A percentile compares a stretch with the other conserved stretches of the same genome.
phyloP scores from a whole-genome alignment of 306 rosid genomes.

The Dryas drummondii region DNA sequence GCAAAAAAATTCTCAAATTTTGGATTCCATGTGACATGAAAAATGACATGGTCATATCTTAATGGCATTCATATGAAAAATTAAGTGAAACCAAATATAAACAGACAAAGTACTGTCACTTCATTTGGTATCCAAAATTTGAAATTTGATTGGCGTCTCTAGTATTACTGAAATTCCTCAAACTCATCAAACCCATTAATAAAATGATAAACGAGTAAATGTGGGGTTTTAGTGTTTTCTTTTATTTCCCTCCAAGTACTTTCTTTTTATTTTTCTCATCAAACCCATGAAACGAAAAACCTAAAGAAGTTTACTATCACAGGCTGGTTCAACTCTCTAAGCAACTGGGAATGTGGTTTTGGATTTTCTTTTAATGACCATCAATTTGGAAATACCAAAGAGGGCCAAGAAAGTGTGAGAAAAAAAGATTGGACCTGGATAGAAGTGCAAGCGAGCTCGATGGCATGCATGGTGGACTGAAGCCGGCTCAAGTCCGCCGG shows the following conservation, averaged over 20 bases:
- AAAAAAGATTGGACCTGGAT: slow-evolving; percentile 60
- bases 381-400: slow-evolving; percentile 4
- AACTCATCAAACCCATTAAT: background rate
- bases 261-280: background rate
- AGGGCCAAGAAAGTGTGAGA: slow-evolving; percentile 2
- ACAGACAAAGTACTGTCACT: background rate
- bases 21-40: background rate
- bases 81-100: background rate
- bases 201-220: background rate
- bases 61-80: background rate
- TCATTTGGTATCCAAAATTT: background rate
- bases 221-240: background rate
- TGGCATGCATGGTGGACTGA: slow-evolving; percentile 81
- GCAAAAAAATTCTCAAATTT: background rate
- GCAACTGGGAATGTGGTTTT: background rate
- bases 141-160: background rate
- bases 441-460: slow-evolving; percentile 79
- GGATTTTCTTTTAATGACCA: background rate
- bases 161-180: background rate
- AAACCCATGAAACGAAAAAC: background rate
- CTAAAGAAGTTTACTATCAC: background rate
- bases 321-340: background rate
- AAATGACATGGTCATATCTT: background rate
- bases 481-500: slow-evolving; percentile 55
- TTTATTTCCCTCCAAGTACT: background rate